Evolutionary conservation across 352 stramenopile genomes (phyloP).

Genomic region (Globisporangium takayamanum): DNA sequence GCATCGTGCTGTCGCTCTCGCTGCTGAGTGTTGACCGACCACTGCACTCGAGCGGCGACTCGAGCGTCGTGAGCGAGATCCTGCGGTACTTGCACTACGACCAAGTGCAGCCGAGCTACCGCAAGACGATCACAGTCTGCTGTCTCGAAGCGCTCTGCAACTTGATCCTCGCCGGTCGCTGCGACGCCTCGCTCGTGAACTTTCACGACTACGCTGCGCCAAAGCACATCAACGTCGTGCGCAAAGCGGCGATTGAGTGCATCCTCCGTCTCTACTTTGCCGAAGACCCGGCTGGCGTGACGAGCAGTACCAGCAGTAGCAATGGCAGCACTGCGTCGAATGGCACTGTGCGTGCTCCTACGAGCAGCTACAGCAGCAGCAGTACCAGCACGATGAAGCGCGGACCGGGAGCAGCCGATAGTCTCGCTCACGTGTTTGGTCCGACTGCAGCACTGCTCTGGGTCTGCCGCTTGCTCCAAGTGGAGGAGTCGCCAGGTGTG

Average conservation of each 20-base stretch:
- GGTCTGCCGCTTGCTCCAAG: slow-evolving; percentile 53
- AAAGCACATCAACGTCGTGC: slow-evolving; percentile 65
- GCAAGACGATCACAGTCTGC: slow-evolving; percentile 76
- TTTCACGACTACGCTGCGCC: slow-evolving; percentile 72
- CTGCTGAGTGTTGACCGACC: slow-evolving; percentile 57
- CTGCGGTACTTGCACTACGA: slow-evolving; percentile 80
- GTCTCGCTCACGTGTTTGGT: slow-evolving; percentile 55
- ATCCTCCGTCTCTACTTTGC: slow-evolving; percentile 80
- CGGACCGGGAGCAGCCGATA: slow-evolving; percentile 14
- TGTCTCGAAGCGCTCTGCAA: slow-evolving; percentile 81
- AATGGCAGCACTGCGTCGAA: slow-evolving; percentile 14
- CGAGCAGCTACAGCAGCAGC: slow-evolving; percentile 4
- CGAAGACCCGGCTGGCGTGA: slow-evolving; percentile 43
- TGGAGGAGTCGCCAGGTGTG: slow-evolving; percentile 62
- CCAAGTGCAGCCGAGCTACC: slow-evolving; percentile 77
- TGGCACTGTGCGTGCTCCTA: background rate
- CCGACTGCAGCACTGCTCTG: slow-evolving; percentile 63
- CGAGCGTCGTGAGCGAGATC: slow-evolving; percentile 61
- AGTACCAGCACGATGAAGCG: slow-evolving; percentile 3
- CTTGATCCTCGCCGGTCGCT: slow-evolving; percentile 57
- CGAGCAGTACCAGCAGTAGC: slow-evolving; percentile 10
- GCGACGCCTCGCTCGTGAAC: slow-evolving; percentile 56
- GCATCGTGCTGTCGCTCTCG: slow-evolving; percentile 67
- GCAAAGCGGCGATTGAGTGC: slow-evolving; percentile 80
- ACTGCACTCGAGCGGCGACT: slow-evolving; percentile 37